Conservation (phyloP, 371 early-diverging fungal species). For the Syncephalastrum racemosum region DNA sequence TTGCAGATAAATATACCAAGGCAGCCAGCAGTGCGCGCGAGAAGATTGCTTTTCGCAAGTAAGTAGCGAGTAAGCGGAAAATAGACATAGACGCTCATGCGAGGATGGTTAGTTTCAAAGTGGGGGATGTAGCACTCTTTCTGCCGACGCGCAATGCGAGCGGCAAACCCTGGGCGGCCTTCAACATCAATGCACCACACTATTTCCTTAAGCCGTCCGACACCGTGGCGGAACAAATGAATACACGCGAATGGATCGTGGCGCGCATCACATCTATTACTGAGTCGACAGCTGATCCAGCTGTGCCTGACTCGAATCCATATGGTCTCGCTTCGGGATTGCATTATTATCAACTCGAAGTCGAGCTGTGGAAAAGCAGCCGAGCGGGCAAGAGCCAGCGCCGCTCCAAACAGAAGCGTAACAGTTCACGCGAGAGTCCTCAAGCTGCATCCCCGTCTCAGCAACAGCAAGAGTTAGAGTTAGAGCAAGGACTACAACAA, state of each 20-base stretch:
- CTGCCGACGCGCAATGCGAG: constrained; percentile 72
- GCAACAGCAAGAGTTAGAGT: background rate
- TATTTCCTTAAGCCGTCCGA: constrained; percentile 65
- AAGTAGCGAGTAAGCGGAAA: constrained; percentile 7
- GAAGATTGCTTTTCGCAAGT: constrained; percentile 67
- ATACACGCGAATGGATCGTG: constrained; percentile 69
- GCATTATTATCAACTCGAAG: constrained; percentile 60
- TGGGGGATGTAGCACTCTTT: constrained; percentile 72
- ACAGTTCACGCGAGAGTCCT: background rate
- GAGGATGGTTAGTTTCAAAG: constrained; percentile 55
- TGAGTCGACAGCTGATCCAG: constrained; percentile 46
- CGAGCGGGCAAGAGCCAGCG: constrained; percentile 14
- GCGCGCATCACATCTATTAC: constrained; percentile 64
- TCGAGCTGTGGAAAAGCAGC: constrained; percentile 44
- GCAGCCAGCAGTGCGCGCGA: constrained; percentile 39
- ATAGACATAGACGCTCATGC: background rate
- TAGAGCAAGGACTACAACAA: too few relatives aligned
- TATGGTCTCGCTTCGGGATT: constrained; percentile 65
- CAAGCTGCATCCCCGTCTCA: background rate
- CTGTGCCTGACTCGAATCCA: constrained; percentile 53
- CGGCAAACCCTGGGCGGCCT: constrained; percentile 80
- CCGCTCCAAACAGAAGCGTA: background rate
- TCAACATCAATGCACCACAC: constrained; percentile 77
- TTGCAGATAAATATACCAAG: constrained; percentile 54
- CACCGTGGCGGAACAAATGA: constrained; percentile 35